phyloP scores from a whole-genome alignment of 2,329 filamentous ascomycete genomes.

The Diplocarpon mali region DNA sequence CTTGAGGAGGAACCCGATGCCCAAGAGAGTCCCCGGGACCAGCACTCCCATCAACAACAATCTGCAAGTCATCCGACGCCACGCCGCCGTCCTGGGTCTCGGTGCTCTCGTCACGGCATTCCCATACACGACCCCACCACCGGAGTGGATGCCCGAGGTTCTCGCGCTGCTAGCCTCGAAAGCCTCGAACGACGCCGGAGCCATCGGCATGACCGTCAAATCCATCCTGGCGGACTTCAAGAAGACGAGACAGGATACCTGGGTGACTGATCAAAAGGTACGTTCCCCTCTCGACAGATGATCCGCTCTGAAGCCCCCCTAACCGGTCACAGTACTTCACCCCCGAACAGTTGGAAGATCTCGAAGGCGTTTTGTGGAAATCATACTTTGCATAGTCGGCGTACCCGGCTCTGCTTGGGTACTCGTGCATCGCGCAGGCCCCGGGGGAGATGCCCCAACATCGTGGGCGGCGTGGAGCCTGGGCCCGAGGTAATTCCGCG shows the following conservation, averaged over 20 bases:
- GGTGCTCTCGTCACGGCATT: conserved; percentile 91
- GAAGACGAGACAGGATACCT: conserved; percentile 98
- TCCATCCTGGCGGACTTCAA: conserved; percentile 93
- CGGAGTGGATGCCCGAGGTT: conserved; percentile 86
- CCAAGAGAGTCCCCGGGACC: conserved; percentile 57
- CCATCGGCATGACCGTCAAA: conserved; percentile 95
- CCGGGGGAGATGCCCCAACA: too few relatives aligned
- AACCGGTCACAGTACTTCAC: conserved; percentile 59
- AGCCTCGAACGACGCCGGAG: conserved; percentile 78
- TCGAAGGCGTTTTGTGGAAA: conserved; percentile 98
- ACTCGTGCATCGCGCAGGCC: too few relatives aligned
- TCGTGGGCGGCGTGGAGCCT: too few relatives aligned
- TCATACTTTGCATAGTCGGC: conserved; percentile 67
- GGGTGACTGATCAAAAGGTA: conserved; percentile 97
- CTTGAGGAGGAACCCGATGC: conserved; percentile 76
- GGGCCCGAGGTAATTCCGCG: too few relatives aligned
- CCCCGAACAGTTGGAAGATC: conserved; percentile 81
- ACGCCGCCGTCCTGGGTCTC: conserved; percentile 84
- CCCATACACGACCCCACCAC: conserved; percentile 88
- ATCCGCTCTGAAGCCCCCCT: conserved; percentile 18
- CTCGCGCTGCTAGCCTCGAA: conserved; percentile 74
- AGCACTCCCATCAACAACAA: conserved; percentile 62
- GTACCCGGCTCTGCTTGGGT: background rate
- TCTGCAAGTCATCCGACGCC: conserved; percentile 67
- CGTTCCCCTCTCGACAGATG: conserved; percentile 26